Evolutionary conservation across 1,284 basidiomycete genomes (phyloP).

Genomic region (Heliocybe sulcata): DNA sequence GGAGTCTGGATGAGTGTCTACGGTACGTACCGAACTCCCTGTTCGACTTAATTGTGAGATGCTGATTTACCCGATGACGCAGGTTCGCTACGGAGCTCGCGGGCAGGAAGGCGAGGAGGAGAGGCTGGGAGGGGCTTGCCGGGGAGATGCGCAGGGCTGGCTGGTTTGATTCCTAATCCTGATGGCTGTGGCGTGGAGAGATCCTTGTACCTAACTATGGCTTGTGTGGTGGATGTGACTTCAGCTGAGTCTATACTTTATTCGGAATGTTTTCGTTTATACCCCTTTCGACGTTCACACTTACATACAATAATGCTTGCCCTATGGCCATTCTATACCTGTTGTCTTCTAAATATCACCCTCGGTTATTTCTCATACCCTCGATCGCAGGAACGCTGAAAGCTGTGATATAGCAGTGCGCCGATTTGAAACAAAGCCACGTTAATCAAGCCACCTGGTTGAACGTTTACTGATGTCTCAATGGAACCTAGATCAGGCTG

Average conservation of each 20-base stretch:
- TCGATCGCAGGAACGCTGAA: no score
- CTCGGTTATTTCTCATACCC: no score
- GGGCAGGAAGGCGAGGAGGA: conserved; percentile 55
- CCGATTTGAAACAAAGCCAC: no score
- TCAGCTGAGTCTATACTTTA: background rate
- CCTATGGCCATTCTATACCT: background rate
- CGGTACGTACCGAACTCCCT: conserved; percentile 33
- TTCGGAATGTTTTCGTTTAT: background rate
- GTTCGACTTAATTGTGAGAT: background rate
- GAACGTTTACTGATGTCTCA: no score
- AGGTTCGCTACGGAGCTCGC: conserved; percentile 76
- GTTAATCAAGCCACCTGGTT: no score
- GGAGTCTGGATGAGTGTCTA: conserved; percentile 72
- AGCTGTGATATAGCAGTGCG: no score
- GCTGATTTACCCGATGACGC: background rate
- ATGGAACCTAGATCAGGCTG: background rate
- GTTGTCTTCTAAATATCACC: background rate
- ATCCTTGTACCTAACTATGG: background rate
- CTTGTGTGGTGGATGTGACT: background rate
- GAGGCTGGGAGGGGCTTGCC: conserved; percentile 56
- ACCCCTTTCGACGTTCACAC: background rate
- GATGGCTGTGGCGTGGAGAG: conserved; percentile 15
- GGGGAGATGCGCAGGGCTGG: conserved; percentile 66
- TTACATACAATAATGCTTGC: background rate
- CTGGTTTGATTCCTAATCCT: conserved; percentile 46